Percentiles rank a stretch among this genome's conserved stretches.
Conservation (phyloP, 805 yeast genomes). For the Metschnikowia arizonensis region DNA sequence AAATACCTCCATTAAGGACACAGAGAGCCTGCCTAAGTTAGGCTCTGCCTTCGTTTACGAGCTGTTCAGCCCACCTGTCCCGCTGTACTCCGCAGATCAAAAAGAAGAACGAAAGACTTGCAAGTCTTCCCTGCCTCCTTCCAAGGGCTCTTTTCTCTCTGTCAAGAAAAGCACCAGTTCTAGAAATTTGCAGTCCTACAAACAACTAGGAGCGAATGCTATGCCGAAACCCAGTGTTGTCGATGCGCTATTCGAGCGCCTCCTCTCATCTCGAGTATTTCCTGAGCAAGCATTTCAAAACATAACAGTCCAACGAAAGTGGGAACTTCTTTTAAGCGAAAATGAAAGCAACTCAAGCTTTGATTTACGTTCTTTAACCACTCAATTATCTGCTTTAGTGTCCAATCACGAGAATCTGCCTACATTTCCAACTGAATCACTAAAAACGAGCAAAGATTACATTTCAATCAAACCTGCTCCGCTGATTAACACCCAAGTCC, state of each 20-base stretch:
- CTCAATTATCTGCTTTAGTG: constrained; percentile 8
- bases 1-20: not conserved
- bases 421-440: not conserved
- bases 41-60: constrained; percentile 2
- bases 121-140: not conserved
- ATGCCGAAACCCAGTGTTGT: constrained; percentile 36
- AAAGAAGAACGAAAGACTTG: not conserved
- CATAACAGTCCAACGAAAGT: constrained; percentile 35
- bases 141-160: constrained; percentile 3
- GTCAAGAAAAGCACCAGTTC: constrained; percentile 4
- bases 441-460: not conserved
- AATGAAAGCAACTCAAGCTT: constrained; percentile 36
- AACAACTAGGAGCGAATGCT: constrained; percentile 29
- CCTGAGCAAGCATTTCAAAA: constrained; percentile 32
- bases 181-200: constrained; percentile 31
- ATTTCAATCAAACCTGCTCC: not conserved
- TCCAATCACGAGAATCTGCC: constrained; percentile 1
- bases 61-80: constrained; percentile 4
- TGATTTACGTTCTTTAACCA: constrained; percentile 28
- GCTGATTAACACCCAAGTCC: not conserved
- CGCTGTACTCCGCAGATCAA: constrained; percentile 1
- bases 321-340: constrained; percentile 43
- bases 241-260: constrained; percentile 35
- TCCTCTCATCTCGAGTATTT: constrained; percentile 36
- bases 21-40: not conserved